Evolutionary conservation across 2,329 filamentous ascomycete genomes (phyloP), one percentile per base, ranked within the genome.

Genomic region (Cladobotryum mycophilum): DNA sequence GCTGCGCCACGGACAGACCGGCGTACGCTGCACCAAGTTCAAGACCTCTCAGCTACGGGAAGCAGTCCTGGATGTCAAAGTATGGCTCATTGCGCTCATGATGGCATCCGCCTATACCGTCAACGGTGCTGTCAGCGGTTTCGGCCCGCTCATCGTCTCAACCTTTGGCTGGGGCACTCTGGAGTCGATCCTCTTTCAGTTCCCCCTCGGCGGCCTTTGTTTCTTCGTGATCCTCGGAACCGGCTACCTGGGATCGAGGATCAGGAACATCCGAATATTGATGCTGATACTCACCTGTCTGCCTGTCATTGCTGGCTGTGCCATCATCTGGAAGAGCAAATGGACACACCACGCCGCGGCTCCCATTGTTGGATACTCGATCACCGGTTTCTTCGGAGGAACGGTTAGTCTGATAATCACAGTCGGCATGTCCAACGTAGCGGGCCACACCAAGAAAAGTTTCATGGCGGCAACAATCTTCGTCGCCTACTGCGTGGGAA

Each of bases 381-480:
- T 90, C 35, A 85, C 84, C 2, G 86, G 86, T 0, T 86, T 84
- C 56, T 89, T 89, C 56, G 85, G 85, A 0, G 82, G 80, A 0
- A 84, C 87, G 0, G 85, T 87, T 1, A 84, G 80, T 41, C 69
- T 79, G 40, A 70, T 73, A 47, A 76, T 80, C 55, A 74, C 73
- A 0, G 55, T 79, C 5, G 74, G 74, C 34, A 76, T 76, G 73
- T 79, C 80, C 11, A 90, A 90, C 56, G 84, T 89, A 0, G 85
- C 86, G 0, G 86, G 87, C 0, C 79, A 86, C 20, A 89, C 86
- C 0, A 90, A 90, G 70, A 89, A 89, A 72, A 86, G 82, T 55
- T 83, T 86, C 59, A 88, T 86, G 75, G 84, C 86, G 0, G 82
- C 83, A 0, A 82, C 82, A 0, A 84, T 88, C 1, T 90, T 89